These are phyloP conservation scores for Meyerozyma guilliermondii DNA, from an alignment of 1,139 yeast genomes.

Conservation along the genomic window DNA sequence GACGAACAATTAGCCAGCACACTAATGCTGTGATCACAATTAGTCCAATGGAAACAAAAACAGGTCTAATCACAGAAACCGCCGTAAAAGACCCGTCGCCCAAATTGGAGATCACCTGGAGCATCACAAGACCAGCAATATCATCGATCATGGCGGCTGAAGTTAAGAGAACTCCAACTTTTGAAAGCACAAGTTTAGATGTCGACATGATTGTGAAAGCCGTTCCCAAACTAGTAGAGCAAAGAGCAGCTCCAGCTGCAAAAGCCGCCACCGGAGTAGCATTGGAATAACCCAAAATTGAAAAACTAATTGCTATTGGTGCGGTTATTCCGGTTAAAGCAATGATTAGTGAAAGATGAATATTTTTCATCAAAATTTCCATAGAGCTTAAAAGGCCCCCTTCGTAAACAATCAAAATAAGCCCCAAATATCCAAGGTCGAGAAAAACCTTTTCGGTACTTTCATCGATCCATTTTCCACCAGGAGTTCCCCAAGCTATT, in stretches of 20 bases:
- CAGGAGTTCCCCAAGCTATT: slow-evolving; percentile 1
- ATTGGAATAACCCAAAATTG: background rate
- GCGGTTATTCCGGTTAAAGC: background rate
- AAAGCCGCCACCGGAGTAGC: slow-evolving; percentile 1
- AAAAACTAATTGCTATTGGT: background rate
- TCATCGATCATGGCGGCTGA: background rate
- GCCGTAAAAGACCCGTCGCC: background rate
- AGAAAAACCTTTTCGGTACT: background rate
- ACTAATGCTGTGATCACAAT: background rate
- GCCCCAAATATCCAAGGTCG: background rate
- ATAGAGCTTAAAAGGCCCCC: background rate
- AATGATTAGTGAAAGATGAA: background rate
- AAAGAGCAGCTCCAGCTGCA: slow-evolving; percentile 1
- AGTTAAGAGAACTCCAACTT: background rate
- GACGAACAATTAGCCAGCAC: background rate
- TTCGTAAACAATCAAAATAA: background rate
- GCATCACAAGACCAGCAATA: slow-evolving; percentile 1
- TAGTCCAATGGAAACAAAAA: background rate
- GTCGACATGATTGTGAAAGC: slow-evolving; percentile 1
- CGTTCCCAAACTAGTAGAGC: slow-evolving; percentile 1
- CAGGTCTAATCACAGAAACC: background rate
- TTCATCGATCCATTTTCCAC: background rate
- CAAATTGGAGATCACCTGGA: background rate
- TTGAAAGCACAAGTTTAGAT: background rate
- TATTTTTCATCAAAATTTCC: background rate